Conservation (phyloP, 2,329 filamentous ascomycete genomes). For the Pseudogymnoascus sp. region DNA sequence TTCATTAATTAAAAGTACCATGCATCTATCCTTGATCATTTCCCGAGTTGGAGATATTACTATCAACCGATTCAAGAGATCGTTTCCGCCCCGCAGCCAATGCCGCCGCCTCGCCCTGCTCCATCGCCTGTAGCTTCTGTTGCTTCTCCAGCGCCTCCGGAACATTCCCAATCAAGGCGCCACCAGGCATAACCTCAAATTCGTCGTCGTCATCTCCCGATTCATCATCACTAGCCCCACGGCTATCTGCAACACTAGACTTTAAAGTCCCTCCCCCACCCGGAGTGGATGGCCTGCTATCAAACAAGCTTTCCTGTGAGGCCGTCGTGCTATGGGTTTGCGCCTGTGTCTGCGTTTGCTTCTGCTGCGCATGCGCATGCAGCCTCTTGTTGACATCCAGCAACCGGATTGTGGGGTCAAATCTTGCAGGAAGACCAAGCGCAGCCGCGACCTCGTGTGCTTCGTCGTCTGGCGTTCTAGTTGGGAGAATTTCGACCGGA, state of each 20-base stretch:
- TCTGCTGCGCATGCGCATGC: conserved; percentile 6
- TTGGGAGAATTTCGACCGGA: conserved; percentile 15
- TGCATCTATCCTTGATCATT: background rate
- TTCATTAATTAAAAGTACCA: conserved; percentile 9
- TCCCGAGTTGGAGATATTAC: conserved; percentile 11
- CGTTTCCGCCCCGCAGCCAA: conserved; percentile 26
- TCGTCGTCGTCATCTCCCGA: conserved; percentile 28
- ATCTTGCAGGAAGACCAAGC: conserved; percentile 53
- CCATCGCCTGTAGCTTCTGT: conserved; percentile 52
- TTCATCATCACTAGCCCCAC: conserved; percentile 29
- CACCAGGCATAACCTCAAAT: conserved; percentile 27
- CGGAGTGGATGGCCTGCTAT: conserved; percentile 24
- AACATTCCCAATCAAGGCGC: conserved; percentile 19
- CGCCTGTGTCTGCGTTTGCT: background rate
- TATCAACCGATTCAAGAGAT: conserved; percentile 16
- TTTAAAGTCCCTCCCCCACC: conserved; percentile 32
- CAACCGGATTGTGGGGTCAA: conserved; percentile 58
- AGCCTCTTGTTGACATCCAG: conserved; percentile 31
- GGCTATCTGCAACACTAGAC: conserved; percentile 23
- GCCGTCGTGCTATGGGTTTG: background rate
- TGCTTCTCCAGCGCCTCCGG: conserved; percentile 33
- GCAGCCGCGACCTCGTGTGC: conserved; percentile 58
- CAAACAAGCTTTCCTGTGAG: conserved; percentile 6
- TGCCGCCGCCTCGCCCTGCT: conserved; percentile 50
- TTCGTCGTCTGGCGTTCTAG: conserved; percentile 47